Conservation (phyloP, 345 rosid genomes). For the Eucalyptus leucophloia region DNA sequence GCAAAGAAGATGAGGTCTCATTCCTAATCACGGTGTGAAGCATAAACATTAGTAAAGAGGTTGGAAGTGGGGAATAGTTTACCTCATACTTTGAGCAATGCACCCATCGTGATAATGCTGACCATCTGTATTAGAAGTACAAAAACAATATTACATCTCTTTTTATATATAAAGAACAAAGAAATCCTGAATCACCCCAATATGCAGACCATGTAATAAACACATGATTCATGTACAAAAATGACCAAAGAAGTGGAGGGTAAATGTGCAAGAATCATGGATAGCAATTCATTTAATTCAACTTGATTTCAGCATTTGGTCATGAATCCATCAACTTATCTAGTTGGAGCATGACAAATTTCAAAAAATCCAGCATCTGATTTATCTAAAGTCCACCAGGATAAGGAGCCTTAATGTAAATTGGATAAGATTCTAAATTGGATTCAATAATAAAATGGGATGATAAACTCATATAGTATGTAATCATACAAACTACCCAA, state of each 20-base stretch:
- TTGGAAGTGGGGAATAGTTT: background rate
- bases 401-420: background rate
- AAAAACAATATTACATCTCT: background rate
- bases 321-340: background rate
- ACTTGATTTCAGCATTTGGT: background rate
- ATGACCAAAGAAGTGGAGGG: background rate
- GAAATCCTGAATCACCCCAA: background rate
- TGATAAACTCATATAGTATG: background rate
- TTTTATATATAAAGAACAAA: background rate
- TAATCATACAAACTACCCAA: background rate
- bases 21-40: background rate
- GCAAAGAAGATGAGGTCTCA: background rate
- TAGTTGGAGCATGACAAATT: background rate
- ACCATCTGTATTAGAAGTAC: conserved; percentile 27
- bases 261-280: background rate
- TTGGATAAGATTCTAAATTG: background rate
- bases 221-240: background rate
- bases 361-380: background rate
- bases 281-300: background rate
- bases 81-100: conserved; percentile 72
- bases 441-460: background rate
- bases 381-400: background rate
- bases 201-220: background rate
- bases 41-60: background rate
- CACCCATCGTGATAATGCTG: conserved; percentile 46